Base-by-base conservation (phyloP, 139 green algal genomes). In the Mychonastes homosphaera region DNA sequence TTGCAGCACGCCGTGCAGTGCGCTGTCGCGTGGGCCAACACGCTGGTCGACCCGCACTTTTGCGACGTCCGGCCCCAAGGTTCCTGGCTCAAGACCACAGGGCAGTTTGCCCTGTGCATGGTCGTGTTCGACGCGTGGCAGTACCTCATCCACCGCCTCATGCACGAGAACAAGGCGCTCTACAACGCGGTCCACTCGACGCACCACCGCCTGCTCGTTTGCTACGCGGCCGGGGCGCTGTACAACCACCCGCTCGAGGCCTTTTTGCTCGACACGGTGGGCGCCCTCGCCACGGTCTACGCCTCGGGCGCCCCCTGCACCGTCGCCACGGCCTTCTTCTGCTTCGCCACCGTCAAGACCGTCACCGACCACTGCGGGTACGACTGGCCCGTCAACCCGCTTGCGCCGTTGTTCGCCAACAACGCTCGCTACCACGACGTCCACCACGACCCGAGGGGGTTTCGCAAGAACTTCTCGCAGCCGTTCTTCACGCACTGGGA, bases 161-260 rank as follows among this genome's bases (percentile, higher is more conserved):
- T 84, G 67, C 79, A 87, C 47, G 58, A 67, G 33, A 75, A 43
- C 65, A 70, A 72, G 23, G 71, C 62, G 43, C 67, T 87, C 0
- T 87, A 87, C 73, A 82, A 81, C 33, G 52, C 78, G 43, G 46
- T 86, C 24, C 79, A 87, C 58, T 75, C 56, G 30, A 62, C 62
- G 24, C 79, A 87, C 67, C 79, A 87, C 59, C 63, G 63, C 3
- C 65, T 87, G 36, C 38, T 71, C 10, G 68, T 78, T 19, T 75
- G 75, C 18, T 85, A 84, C 28, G 75, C 79, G 4, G 79, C 64
- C 29, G 79, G 79, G 6, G 79, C 79, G 3, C 68, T 87, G 18
- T 87, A 84, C 71, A 87, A 87, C 67, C 77, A 82, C 47, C 74
- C 79, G 0, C 19, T 87, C 6, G 79, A 87, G 52, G 78, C 69